Conservation (phyloP, 2,329 filamentous ascomycete species). For the Penicillium aurantiogriseum region DNA sequence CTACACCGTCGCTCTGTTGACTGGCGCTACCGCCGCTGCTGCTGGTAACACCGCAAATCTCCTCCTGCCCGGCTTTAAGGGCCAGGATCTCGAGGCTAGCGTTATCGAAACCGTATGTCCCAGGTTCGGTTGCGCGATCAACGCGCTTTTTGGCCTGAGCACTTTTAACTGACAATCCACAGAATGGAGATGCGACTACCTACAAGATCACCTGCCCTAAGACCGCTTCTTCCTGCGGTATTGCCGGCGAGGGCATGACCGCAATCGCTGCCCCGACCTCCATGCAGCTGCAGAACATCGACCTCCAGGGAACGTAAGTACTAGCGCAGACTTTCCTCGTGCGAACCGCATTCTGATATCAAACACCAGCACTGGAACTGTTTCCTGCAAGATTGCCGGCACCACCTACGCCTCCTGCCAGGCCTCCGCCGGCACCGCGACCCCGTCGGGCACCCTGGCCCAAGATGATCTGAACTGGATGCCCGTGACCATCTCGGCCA, state of each 20-base stretch:
- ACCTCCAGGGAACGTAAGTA: conserved; percentile 22
- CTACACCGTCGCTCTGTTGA: conserved; percentile 27
- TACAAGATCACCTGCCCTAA: conserved; percentile 25
- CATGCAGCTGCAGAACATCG: conserved; percentile 17
- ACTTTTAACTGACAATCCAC: conserved; percentile 1
- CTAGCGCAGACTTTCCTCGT: not conserved
- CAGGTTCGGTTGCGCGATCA: not conserved
- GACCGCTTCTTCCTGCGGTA: conserved; percentile 17
- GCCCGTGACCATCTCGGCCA: conserved; percentile 27
- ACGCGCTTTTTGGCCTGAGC: not conserved
- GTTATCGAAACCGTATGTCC: conserved; percentile 18
- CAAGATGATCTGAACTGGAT: conserved; percentile 24
- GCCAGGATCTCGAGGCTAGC: conserved; percentile 21
- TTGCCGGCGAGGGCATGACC: conserved; percentile 23
- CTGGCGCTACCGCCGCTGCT: conserved; percentile 25
- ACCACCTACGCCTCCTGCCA: conserved; percentile 30
- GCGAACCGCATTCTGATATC: not conserved
- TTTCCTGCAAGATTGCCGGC: conserved; percentile 27
- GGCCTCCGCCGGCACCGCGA: conserved; percentile 17
- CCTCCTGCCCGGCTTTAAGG: conserved; percentile 25
- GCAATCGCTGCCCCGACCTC: conserved; percentile 24
- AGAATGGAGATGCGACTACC: conserved; percentile 25
- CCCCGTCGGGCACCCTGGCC: conserved; percentile 17
- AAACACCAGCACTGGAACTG: conserved; percentile 13
- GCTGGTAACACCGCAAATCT: conserved; percentile 23